A percentile compares a stretch with the other conserved stretches of the same genome.
Conservation (phyloP, 768 basidiomycete species). For the Lactifluus piperatus region DNA sequence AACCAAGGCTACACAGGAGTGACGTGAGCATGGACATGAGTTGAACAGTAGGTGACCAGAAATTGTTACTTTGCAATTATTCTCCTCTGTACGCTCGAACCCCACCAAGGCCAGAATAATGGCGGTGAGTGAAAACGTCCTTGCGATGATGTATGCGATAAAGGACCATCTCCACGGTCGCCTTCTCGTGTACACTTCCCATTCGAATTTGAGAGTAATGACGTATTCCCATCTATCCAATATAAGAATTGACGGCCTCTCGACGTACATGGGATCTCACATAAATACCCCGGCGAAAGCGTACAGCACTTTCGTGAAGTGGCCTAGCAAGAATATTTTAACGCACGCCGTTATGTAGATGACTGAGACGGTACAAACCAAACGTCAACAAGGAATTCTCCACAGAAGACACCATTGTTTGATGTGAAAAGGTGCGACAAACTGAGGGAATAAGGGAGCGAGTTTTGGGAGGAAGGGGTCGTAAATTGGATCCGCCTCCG, state of each 20-base stretch:
- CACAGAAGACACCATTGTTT: neutral
- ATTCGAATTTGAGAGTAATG: constrained; percentile 9
- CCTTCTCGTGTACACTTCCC: constrained; percentile 14
- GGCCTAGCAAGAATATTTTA: neutral
- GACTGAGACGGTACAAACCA: neutral
- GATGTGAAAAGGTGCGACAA: neutral
- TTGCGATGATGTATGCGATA: constrained; percentile 3
- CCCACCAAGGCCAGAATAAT: constrained; percentile 1
- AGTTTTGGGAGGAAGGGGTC: neutral
- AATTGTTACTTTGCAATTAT: constrained; percentile 6
- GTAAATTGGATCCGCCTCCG: too few relatives aligned
- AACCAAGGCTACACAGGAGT: constrained; percentile 1
- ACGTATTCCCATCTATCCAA: constrained; percentile 12
- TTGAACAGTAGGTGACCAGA: neutral
- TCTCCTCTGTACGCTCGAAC: constrained; percentile 5
- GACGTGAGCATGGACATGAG: neutral
- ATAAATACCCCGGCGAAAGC: constrained; percentile 11
- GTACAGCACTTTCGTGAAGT: constrained; percentile 5
- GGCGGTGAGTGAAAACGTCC: neutral
- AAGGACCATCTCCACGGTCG: constrained; percentile 18
- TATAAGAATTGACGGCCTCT: neutral
- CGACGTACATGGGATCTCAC: neutral
- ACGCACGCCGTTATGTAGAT: neutral
- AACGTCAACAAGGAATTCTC: neutral
- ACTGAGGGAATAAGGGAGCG: neutral